Percentiles rank a stretch among this genome's conserved stretches.
Evolutionary conservation across 176 grass and related monocot genomes (phyloP).

Genomic region (Hsuehochloa calcarea): DNA sequence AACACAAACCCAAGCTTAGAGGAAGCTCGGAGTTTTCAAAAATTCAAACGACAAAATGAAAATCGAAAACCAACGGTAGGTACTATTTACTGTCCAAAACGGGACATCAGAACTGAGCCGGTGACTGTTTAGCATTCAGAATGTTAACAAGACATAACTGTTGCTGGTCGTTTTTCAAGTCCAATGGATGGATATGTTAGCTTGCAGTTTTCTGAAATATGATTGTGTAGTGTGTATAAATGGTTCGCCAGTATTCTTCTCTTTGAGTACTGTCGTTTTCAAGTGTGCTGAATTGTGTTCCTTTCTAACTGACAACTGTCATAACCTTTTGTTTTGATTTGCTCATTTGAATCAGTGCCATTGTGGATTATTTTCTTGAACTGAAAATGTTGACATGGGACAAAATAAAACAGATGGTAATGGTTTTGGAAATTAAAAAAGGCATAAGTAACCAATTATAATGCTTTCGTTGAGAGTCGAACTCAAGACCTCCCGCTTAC

Average conservation of each 20-base stretch:
- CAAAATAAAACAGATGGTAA: neutral
- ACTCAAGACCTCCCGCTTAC: constrained; percentile 97
- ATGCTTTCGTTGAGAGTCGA: constrained; percentile 82
- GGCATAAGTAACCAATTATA: neutral
- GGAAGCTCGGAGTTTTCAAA: too few relatives aligned
- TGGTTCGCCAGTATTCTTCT: neutral
- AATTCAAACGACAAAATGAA: too few relatives aligned
- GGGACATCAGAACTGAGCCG: too few relatives aligned
- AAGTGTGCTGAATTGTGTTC: neutral
- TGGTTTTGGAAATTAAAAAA: neutral
- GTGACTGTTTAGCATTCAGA: neutral
- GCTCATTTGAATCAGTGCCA: neutral
- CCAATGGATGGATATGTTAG: neutral
- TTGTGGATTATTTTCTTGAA: neutral
- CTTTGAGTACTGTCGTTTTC: neutral
- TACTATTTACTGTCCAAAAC: too few relatives aligned
- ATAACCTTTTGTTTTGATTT: neutral
- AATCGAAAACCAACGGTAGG: too few relatives aligned
- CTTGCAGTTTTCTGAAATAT: neutral
- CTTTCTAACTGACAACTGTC: neutral
- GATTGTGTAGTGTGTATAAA: neutral
- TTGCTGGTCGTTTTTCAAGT: neutral
- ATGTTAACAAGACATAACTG: neutral
- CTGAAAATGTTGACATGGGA: neutral
- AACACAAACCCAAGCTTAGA: too few relatives aligned